A percentile compares a stretch with the other conserved stretches of the same genome.
These are phyloP conservation scores for Moesziomyces sp. DNA, from an alignment of 1,284 basidiomycete species.

Conservation along the genomic window DNA sequence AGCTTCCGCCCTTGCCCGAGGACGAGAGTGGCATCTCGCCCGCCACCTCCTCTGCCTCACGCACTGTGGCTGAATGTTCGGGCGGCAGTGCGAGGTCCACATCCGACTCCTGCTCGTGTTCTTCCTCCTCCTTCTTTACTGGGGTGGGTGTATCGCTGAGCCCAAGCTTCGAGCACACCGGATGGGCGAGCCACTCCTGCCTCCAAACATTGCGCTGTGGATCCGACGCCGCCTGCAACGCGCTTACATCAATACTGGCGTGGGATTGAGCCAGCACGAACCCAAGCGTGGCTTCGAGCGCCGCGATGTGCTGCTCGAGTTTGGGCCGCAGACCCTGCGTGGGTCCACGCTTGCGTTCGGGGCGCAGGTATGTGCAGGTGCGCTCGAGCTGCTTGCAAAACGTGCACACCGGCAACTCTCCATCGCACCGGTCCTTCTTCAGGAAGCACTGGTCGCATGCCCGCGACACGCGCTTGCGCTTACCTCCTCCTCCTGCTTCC, in stretches of 20 bases:
- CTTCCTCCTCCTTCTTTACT: background rate
- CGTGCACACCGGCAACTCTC: slow-evolving; percentile 22
- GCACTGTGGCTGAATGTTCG: slow-evolving; percentile 8
- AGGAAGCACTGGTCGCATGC: slow-evolving; percentile 51
- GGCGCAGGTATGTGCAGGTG: slow-evolving; percentile 37
- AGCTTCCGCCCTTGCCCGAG: slow-evolving; percentile 27
- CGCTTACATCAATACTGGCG: background rate
- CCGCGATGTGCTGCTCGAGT: slow-evolving; percentile 26
- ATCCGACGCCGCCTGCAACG: background rate
- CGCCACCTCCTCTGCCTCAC: background rate
- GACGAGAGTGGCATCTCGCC: slow-evolving; percentile 13
- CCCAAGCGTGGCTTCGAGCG: slow-evolving; percentile 32
- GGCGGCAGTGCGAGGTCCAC: slow-evolving; percentile 29
- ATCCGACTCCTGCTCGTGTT: slow-evolving; percentile 12
- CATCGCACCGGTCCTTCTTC: slow-evolving; percentile 50
- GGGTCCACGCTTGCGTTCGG: slow-evolving; percentile 42
- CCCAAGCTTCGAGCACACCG: no score
- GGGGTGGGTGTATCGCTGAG: no score
- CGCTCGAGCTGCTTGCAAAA: slow-evolving; percentile 21
- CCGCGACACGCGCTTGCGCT: slow-evolving; percentile 46
- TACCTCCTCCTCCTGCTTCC: background rate
- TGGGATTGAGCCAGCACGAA: slow-evolving; percentile 6
- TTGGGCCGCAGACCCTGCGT: slow-evolving; percentile 34
- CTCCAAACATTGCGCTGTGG: slow-evolving; percentile 4
- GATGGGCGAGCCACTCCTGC: background rate